Evolutionary conservation across 495 filamentous ascomycete genomes (phyloP).

Genomic region (Daldinia decipiens): DNA sequence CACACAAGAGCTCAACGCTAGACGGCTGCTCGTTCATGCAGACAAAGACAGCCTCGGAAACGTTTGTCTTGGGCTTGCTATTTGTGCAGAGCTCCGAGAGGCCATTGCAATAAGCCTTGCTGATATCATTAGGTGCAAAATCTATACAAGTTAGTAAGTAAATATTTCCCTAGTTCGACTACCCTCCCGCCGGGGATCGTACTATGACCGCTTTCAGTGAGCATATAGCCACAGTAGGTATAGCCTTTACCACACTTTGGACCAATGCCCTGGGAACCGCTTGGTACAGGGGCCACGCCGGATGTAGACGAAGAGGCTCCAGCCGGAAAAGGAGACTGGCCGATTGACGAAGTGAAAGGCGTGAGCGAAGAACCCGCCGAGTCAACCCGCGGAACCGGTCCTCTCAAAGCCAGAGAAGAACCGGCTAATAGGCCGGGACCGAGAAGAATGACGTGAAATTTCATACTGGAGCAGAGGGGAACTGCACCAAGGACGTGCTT

Average conservation of each 20-base stretch:
- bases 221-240: constrained; percentile 59
- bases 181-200: not conserved
- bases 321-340: constrained; percentile 11
- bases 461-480: constrained; percentile 17
- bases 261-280: constrained; percentile 22
- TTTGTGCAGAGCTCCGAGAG: constrained; percentile 51
- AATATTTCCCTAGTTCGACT: not conserved
- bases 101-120: constrained; percentile 55
- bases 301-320: not conserved
- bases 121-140: constrained; percentile 52
- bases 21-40: constrained; percentile 51
- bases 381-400: constrained; percentile 18
- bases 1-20: constrained; percentile 52
- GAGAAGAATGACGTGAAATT: constrained; percentile 6
- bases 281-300: constrained; percentile 13
- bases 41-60: constrained; percentile 54
- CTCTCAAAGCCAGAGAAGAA: constrained; percentile 30
- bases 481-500: not conserved
- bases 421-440: constrained; percentile 23
- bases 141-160: constrained; percentile 39
- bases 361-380: constrained; percentile 3
- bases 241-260: constrained; percentile 56
- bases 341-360: not conserved
- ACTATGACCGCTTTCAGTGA: constrained; percentile 54
- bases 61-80: constrained; percentile 53